phyloP scores from a whole-genome alignment of 2,329 filamentous ascomycete species.

The Bipolaris sorokiniana region DNA sequence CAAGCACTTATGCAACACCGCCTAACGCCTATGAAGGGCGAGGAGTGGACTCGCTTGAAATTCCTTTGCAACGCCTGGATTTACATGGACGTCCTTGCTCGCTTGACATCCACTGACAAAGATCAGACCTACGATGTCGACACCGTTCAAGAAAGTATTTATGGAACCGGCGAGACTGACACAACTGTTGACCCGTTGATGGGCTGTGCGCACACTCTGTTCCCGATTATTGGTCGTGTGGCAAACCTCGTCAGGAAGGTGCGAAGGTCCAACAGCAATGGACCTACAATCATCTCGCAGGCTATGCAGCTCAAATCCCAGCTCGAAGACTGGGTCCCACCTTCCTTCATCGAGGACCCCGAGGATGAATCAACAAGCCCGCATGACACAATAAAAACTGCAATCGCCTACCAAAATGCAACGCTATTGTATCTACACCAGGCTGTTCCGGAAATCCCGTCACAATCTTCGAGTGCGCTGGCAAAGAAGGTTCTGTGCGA shows the following conservation, averaged over 20 bases:
- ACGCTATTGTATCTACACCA: constrained; percentile 71
- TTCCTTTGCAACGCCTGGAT: constrained; percentile 76
- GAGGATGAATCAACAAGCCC: constrained; percentile 69
- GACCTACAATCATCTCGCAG: constrained; percentile 65
- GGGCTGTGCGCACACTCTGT: constrained; percentile 71
- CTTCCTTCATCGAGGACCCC: constrained; percentile 63
- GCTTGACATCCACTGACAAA: constrained; percentile 67
- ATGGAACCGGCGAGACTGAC: constrained; percentile 46
- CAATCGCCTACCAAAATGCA: constrained; percentile 70
- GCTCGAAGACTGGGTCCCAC: constrained; percentile 67
- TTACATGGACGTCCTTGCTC: constrained; percentile 75
- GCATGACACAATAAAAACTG: constrained; percentile 69
- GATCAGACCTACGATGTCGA: constrained; percentile 62
- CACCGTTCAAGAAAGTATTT: constrained; percentile 46
- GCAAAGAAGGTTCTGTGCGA: constrained; percentile 67
- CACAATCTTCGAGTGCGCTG: constrained; percentile 61
- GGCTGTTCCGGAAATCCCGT: constrained; percentile 71
- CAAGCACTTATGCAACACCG: constrained; percentile 61
- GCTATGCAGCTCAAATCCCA: constrained; percentile 66
- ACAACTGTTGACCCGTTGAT: constrained; percentile 72
- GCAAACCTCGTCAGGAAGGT: constrained; percentile 70
- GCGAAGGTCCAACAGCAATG: constrained; percentile 61
- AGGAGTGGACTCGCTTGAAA: constrained; percentile 58
- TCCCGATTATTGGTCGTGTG: constrained; percentile 70
- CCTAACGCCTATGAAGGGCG: constrained; percentile 49